A percentile compares a stretch with the other conserved stretches of the same genome.
phyloP scores from a whole-genome alignment of 768 basidiomycete species.

The Podaxis rugospora region DNA sequence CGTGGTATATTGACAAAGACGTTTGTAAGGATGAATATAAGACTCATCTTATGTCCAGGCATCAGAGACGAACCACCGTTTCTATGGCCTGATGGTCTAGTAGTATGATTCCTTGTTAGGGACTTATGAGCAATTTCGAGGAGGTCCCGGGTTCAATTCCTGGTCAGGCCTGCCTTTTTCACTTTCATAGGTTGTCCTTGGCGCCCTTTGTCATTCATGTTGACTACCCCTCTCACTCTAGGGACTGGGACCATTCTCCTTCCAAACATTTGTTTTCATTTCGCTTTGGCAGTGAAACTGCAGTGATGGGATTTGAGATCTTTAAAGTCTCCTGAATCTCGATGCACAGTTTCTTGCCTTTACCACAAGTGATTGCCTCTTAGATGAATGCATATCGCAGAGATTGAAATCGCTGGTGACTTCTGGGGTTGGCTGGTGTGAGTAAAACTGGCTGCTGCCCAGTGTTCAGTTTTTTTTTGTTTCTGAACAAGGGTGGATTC shows the following conservation, averaged over 20 bases:
- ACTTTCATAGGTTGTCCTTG: neutral
- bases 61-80: neutral
- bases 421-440: neutral
- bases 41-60: neutral
- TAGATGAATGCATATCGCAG: neutral
- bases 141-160: constrained; percentile 89
- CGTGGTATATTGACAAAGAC: no score
- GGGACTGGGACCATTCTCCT: no score
- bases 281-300: neutral
- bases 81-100: constrained; percentile 29
- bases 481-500: neutral
- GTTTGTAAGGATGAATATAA: neutral
- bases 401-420: neutral
- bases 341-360: neutral
- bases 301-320: constrained; percentile 2
- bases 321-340: neutral
- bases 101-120: constrained; percentile 68
- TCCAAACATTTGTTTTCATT: neutral
- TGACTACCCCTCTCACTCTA: neutral
- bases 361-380: neutral
- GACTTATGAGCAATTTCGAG: constrained; percentile 40
- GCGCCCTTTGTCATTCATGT: neutral
- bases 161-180: constrained; percentile 55
- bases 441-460: neutral
- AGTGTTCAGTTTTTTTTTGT: neutral